Percentiles rank a stretch among this genome's conserved stretches.
Conservation (phyloP, 2,329 filamentous ascomycete species). For the Talaromyces sp. region DNA sequence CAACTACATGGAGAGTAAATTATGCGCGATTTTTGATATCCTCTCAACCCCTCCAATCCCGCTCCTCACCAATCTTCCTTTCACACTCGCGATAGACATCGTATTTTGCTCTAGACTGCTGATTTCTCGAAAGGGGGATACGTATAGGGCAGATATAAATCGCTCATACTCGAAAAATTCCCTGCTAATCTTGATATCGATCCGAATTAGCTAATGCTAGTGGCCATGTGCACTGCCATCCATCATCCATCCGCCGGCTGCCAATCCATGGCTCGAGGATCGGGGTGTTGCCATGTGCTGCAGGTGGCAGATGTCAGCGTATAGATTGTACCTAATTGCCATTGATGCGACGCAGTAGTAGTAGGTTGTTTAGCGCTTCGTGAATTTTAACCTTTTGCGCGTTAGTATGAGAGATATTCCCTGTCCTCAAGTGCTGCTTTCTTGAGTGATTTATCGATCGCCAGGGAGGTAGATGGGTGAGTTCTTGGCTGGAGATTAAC, state of each 20-base stretch:
- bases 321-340: too few species aligned
- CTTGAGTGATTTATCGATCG: background rate
- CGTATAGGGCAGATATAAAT: background rate
- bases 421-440: background rate
- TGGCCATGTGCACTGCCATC: constrained; percentile 6
- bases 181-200: background rate
- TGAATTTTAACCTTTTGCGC: background rate
- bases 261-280: background rate
- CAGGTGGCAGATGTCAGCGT: background rate
- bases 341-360: background rate
- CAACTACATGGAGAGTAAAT: too few species aligned
- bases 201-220: background rate
- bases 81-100: background rate
- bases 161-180: constrained; percentile 13
- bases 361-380: background rate
- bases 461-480: background rate
- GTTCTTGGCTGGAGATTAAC: background rate
- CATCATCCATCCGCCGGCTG: too few species aligned
- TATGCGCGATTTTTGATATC: constrained; percentile 16
- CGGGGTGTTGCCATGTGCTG: background rate
- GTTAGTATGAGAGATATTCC: constrained; percentile 1
- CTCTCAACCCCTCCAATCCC: constrained; percentile 5
- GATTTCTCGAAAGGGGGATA: background rate
- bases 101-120: background rate
- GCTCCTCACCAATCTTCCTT: too few species aligned